Evolutionary conservation across 108 stramenopile genomes (phyloP).

Genomic region (Cyclotella cryptica): DNA sequence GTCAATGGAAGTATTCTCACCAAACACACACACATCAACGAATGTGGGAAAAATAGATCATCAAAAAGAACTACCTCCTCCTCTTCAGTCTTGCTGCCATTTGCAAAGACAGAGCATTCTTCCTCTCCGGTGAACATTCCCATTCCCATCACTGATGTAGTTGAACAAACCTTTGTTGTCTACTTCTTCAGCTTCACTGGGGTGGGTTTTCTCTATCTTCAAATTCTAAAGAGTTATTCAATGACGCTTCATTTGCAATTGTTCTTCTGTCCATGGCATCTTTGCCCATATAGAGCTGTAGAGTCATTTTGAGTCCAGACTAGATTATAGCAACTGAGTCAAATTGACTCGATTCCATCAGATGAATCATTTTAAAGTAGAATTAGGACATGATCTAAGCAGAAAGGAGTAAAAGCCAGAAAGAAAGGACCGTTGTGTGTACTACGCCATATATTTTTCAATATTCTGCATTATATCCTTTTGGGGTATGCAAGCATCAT

Average conservation of each 20-base stretch:
- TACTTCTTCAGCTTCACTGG: not conserved
- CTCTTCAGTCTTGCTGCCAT: not conserved
- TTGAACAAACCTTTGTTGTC: not conserved
- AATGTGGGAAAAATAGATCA: constrained; percentile 17
- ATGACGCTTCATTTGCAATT: not conserved
- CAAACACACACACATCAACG: constrained; percentile 12
- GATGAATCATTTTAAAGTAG: no score
- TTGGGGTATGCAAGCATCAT: no score
- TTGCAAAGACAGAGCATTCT: not conserved
- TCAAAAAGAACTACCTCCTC: constrained; percentile 11
- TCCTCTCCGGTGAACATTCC: constrained; percentile 9
- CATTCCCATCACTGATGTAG: not conserved
- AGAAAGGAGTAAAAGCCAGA: no score
- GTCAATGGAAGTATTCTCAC: constrained; percentile 2
- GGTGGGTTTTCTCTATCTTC: not conserved
- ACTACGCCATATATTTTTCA: no score
- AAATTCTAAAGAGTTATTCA: constrained; percentile 11
- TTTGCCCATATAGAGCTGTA: constrained; percentile 10
- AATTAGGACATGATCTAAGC: no score
- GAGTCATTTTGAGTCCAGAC: no score
- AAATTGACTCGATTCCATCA: no score
- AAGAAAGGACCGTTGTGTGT: no score
- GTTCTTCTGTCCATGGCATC: not conserved
- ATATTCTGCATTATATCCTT: no score
- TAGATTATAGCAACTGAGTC: no score